Conservation (phyloP, 768 basidiomycete genomes). For the Hypholoma fasciculare region DNA sequence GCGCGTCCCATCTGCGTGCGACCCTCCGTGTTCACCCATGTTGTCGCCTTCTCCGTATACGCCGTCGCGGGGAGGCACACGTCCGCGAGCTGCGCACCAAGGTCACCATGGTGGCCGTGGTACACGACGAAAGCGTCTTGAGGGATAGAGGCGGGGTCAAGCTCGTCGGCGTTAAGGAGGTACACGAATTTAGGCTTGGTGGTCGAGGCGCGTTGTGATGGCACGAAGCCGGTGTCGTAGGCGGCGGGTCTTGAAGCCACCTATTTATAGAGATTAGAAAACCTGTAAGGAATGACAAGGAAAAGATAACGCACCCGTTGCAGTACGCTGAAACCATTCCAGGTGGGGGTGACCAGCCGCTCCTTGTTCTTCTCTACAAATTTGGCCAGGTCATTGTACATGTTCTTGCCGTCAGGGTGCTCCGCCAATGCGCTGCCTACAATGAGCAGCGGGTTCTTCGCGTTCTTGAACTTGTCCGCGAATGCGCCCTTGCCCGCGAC, state of each 20-base stretch:
- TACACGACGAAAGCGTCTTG: slow-evolving; percentile 95
- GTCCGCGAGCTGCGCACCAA: slow-evolving; percentile 96
- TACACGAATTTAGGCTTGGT: slow-evolving; percentile 93
- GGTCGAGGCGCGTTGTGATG: slow-evolving; percentile 73
- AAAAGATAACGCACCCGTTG: slow-evolving; percentile 68
- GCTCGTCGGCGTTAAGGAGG: slow-evolving; percentile 93
- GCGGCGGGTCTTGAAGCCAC: slow-evolving; percentile 90
- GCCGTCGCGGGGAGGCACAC: slow-evolving; percentile 91
- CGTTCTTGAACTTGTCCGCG: slow-evolving; percentile 82
- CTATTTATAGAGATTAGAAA: slow-evolving; percentile 36
- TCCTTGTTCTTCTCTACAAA: slow-evolving; percentile 79
- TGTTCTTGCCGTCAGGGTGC: slow-evolving; percentile 79
- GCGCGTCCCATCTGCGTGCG: slow-evolving; percentile 87
- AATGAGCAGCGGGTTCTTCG: slow-evolving; percentile 91
- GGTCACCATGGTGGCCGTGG: slow-evolving; percentile 97
- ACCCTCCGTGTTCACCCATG: slow-evolving; percentile 98
- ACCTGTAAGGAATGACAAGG: neutral
- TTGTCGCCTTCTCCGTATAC: slow-evolving; percentile 86
- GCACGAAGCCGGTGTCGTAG: slow-evolving; percentile 92
- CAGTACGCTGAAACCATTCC: slow-evolving; percentile 93
- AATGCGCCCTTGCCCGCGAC: slow-evolving; percentile 78
- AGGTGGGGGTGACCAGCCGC: slow-evolving; percentile 80
- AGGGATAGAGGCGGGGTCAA: slow-evolving; percentile 87
- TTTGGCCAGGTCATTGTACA: slow-evolving; percentile 74
- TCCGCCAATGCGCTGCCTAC: slow-evolving; percentile 87